phyloP scores from a whole-genome alignment of 805 yeast species.

The Ogataea salicorniae region DNA sequence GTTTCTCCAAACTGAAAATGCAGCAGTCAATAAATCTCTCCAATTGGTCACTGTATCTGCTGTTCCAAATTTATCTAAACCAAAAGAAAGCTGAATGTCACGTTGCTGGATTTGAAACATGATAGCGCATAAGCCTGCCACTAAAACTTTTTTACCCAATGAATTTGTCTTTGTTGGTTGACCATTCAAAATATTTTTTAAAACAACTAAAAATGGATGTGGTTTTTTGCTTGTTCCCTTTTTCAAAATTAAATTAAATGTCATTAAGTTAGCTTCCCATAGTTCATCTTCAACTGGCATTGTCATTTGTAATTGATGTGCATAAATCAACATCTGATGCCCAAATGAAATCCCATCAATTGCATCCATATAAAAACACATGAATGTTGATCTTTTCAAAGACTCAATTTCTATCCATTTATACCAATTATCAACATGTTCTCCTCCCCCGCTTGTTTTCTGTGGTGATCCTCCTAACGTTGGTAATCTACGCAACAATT shows the following conservation, averaged over 20 bases:
- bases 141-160: constrained; percentile 61
- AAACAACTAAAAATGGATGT: constrained; percentile 47
- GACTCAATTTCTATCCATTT: constrained; percentile 79
- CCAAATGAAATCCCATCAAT: constrained; percentile 76
- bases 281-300: constrained; percentile 59
- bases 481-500: constrained; percentile 69
- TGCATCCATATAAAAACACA: constrained; percentile 79
- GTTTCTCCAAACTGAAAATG: constrained; percentile 65
- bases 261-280: constrained; percentile 38
- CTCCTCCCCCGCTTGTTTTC: constrained; percentile 18
- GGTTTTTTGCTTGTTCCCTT: constrained; percentile 24
- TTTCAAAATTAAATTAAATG: constrained; percentile 20
- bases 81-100: constrained; percentile 53
- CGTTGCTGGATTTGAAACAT: constrained; percentile 71
- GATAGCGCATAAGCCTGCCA: constrained; percentile 63
- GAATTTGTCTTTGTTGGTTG: constrained; percentile 42
- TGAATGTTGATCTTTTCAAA: constrained; percentile 69
- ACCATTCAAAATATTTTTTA: constrained; percentile 54
- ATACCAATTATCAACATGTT: constrained; percentile 35
- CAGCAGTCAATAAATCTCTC: constrained; percentile 66
- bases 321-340: constrained; percentile 53
- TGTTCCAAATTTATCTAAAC: constrained; percentile 34
- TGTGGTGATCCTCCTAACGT: constrained; percentile 67
- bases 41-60: constrained; percentile 41
- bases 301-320: constrained; percentile 57